Conservation (phyloP, 495 filamentous ascomycete genomes). For the Podospora tetraspora region DNA sequence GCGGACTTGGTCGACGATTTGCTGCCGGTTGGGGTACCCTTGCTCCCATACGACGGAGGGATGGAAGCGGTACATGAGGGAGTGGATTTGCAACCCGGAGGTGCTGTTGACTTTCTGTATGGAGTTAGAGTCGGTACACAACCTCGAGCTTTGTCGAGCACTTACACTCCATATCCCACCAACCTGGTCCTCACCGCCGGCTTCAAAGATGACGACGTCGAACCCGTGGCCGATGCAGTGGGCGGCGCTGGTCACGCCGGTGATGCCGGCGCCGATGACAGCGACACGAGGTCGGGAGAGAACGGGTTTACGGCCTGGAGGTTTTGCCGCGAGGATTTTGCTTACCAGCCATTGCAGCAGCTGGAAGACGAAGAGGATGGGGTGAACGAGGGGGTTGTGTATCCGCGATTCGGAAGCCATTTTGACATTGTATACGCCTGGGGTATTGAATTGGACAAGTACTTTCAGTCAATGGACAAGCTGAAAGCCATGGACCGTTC, state of each 20-base stretch:
- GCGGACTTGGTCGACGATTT: slow-evolving; percentile 66
- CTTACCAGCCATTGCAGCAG: slow-evolving; percentile 61
- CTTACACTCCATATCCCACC: slow-evolving; percentile 73
- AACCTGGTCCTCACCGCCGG: slow-evolving; percentile 53
- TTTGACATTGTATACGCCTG: too few relatives aligned
- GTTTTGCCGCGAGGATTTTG: slow-evolving; percentile 62
- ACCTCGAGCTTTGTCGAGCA: too few relatives aligned
- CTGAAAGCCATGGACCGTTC: too few relatives aligned
- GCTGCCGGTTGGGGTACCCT: slow-evolving; percentile 68
- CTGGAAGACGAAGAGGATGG: slow-evolving; percentile 57
- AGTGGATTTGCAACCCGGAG: slow-evolving; percentile 75
- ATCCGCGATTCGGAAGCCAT: slow-evolving; percentile 8
- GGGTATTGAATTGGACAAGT: too few relatives aligned
- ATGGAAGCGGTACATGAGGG: slow-evolving; percentile 84
- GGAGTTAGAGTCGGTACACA: too few relatives aligned
- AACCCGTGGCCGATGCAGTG: slow-evolving; percentile 87
- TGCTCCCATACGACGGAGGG: slow-evolving; percentile 67
- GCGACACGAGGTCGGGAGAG: slow-evolving; percentile 63
- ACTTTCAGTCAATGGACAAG: too few relatives aligned
- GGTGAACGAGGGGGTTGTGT: slow-evolving; percentile 30
- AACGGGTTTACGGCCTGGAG: slow-evolving; percentile 52
- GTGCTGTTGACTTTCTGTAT: slow-evolving; percentile 66
- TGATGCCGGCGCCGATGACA: slow-evolving; percentile 78
- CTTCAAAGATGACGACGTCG: slow-evolving; percentile 74
- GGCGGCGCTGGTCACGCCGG: slow-evolving; percentile 73